Evolutionary conservation across 345 rosid species (phyloP), one percentile per base, ranked within the genome.

Genomic region (Arabidopsis thaliana): DNA sequence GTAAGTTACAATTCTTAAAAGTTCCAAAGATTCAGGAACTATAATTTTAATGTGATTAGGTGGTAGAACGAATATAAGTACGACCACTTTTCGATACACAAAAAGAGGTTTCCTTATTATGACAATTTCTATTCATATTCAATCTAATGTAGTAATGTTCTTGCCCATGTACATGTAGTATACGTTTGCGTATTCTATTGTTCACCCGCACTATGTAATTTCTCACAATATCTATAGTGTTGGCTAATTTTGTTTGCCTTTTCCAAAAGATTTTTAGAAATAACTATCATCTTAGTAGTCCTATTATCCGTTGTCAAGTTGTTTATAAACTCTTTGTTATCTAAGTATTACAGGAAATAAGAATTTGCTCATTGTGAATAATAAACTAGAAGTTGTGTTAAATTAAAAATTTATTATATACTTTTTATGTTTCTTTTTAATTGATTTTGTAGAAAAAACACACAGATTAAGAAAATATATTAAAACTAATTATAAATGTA

Each of bases 11-110:
- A 28, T 32, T 67, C 6, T 34, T 0, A 24, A 67, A 61, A 76
- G 70, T 69, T 76, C 70, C 74, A 3, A 76, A 69, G 51, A 32
- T 61, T 76, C 74, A 40, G 70, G 70, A 69, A 76, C 75, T 61
- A 69, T 44, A 69, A 76, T 53, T 76, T 61, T 52, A 76, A 61
- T 53, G 65, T 69, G 20, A 10, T 69, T 75, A 69, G 79, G 79
- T 76, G 79, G 65, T 61, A 24, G 70, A 76, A 76, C 70, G 63
- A 76, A 76, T 76, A 76, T 69, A 76, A 76, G 79, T 2, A 53
- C 65, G 45, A 61, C 12, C 13, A 8, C 79, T 69, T 76, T 61
- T 69, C 59, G 34, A 25, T 42, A 52, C 65, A 42, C 64, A 24
- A 53, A 53, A 24, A 62, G 58, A 69, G 45, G 56, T 52, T 34